Evolutionary conservation across 1,284 basidiomycete genomes (phyloP), one percentile per base, ranked within the genome.

Genomic region (Schizopora paradoxa): DNA sequence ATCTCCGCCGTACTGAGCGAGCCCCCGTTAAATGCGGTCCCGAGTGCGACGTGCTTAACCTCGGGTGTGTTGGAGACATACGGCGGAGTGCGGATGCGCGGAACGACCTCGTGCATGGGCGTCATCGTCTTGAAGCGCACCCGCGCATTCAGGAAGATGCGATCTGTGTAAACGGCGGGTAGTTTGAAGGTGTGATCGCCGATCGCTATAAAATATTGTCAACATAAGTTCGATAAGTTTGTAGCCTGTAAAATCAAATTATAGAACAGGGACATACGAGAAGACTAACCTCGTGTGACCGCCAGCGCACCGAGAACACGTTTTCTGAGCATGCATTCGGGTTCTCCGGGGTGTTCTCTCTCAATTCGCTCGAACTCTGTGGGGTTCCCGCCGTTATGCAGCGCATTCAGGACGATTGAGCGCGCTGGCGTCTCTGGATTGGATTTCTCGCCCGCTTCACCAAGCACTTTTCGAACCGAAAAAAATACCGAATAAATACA

Each of bases 1-100:
- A 31, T 28, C 18, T 18, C 14, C 8, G 29, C 23, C 14, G 41
- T 21, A n/a, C n/a, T n/a, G n/a, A n/a, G n/a, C n/a, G n/a, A n/a
- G n/a, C n/a, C n/a, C n/a, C n/a, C n/a, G 3, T 28, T 18, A 10
- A 43, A 33, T 16, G 13, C 23, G 6, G 26, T 23, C 33, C 65
- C 62, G 26, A 66, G 58, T 1, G 50, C 52, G 14, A 57, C 43
- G 54, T 79, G 76, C 28, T 65, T 63, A 23, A 76, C 68, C 45
- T 82, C 73, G 19, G 82, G 69, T 16, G 62, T 55, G 52, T 66
- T 66, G 19, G 73, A 74, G 34, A 82, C 61, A 56, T 82, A 82
- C 13, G 81, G 79, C 1, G 80, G 78, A 0, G 77, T 79, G 44
- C 63, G 55, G 49, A 75, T 73, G 35, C 75, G 71, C 10, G 53